These are phyloP conservation scores for Blepharisma stoltei DNA, from an alignment of 73 alveolate species.

Conservation along the genomic window DNA sequence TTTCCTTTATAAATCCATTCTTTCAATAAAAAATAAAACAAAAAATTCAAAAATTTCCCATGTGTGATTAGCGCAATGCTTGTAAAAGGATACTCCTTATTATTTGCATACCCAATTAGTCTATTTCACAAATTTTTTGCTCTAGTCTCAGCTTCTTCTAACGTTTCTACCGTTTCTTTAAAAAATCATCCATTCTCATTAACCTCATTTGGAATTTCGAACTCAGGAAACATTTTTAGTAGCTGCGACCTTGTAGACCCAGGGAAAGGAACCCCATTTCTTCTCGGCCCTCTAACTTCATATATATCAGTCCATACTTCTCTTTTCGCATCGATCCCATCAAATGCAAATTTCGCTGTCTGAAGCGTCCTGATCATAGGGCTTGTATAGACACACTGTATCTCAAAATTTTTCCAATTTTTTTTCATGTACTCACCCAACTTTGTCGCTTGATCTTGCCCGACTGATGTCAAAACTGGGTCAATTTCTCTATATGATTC, in stretches of 20 bases:
- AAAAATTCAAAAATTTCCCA: background rate
- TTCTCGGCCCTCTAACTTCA: slow-evolving; percentile 3
- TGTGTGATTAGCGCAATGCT: background rate
- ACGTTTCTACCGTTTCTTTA: background rate
- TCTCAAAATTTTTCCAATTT: background rate
- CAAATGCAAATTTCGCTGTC: background rate
- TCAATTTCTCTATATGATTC: background rate
- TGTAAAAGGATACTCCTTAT: background rate
- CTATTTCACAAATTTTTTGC: background rate
- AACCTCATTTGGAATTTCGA: background rate
- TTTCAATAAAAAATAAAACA: no score
- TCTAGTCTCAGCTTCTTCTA: background rate
- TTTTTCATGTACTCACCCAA: background rate
- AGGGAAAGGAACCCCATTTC: background rate
- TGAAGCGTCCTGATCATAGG: background rate
- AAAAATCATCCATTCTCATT: background rate
- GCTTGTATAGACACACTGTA: background rate
- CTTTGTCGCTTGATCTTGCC: background rate
- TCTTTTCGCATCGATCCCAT: background rate
- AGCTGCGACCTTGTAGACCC: background rate
- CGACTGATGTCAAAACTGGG: background rate
- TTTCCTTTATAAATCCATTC: no score
- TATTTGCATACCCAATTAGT: background rate
- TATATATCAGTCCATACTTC: background rate
- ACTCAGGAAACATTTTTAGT: background rate